Conservation (phyloP, 1,139 yeast genomes). For the Nakaseomyces uthaithaninus region DNA sequence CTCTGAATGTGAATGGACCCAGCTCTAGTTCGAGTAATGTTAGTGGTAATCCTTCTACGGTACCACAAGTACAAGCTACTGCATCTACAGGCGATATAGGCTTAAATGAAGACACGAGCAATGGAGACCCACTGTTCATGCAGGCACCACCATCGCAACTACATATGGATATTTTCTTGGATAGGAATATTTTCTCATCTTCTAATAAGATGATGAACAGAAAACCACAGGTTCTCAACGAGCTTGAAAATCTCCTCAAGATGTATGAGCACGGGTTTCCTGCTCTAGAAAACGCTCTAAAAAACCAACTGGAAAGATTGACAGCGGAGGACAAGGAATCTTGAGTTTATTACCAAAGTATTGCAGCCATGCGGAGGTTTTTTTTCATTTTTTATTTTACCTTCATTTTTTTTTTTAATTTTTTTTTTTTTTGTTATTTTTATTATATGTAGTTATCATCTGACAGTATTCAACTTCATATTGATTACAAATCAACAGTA, state of each 20-base stretch:
- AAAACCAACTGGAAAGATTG: constrained; percentile 17
- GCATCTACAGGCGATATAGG: not conserved
- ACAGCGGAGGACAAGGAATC: constrained; percentile 10
- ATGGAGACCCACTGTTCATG: constrained; percentile 13
- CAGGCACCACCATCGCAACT: constrained; percentile 24
- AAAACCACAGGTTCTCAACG: constrained; percentile 28
- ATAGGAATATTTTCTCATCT: constrained; percentile 14
- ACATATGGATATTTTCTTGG: constrained; percentile 27
- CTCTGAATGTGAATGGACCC: not conserved
- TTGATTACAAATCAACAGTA: no score
- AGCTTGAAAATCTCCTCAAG: constrained; percentile 23
- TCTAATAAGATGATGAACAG: constrained; percentile 13
- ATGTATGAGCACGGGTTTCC: constrained; percentile 30
- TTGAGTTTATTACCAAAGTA: not conserved
- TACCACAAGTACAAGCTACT: not conserved
- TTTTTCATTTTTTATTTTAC: constrained; percentile 5
- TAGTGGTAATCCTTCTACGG: not conserved
- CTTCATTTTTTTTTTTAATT: not conserved
- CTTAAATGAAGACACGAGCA: not conserved
- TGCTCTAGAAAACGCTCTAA: constrained; percentile 25
- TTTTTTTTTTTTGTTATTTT: no score
- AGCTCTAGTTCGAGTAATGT: not conserved
- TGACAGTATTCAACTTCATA: no score
- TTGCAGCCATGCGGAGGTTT: not conserved
- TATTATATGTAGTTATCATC: no score